A percentile compares a stretch with the other conserved stretches of the same genome.
These are phyloP conservation scores for Penicillium herquei DNA, from an alignment of 495 filamentous ascomycete genomes.

Conservation along the genomic window DNA sequence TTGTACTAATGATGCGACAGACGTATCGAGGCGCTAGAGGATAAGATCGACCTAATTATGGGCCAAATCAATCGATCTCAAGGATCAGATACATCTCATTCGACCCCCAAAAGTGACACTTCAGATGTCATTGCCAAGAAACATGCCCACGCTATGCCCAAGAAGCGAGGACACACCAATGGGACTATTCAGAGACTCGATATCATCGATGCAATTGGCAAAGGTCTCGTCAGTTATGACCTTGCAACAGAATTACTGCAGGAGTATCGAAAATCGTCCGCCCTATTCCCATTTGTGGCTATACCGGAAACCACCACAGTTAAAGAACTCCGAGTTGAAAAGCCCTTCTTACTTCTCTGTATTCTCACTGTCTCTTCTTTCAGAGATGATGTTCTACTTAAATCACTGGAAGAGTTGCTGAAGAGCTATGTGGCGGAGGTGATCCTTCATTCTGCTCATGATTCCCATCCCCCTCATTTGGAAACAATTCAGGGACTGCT, in stretches of 20 bases:
- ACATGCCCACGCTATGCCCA: not conserved
- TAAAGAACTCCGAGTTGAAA: slow-evolving; percentile 15
- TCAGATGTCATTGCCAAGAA: not conserved
- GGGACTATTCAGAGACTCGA: too few relatives aligned
- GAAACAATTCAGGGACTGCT: slow-evolving; percentile 14
- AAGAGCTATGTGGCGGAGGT: slow-evolving; percentile 8
- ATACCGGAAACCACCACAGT: slow-evolving; percentile 11
- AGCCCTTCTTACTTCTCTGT: slow-evolving; percentile 17
- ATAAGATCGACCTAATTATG: slow-evolving; percentile 19
- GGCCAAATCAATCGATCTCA: slow-evolving; percentile 8
- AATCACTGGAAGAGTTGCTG: slow-evolving; percentile 15
- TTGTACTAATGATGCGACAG: slow-evolving; percentile 5
- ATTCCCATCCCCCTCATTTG: slow-evolving; percentile 1
- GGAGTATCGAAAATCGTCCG: slow-evolving; percentile 8
- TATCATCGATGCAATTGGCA: slow-evolving; percentile 15
- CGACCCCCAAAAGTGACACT: not conserved
- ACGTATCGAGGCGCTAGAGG: slow-evolving; percentile 16
- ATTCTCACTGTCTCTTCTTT: slow-evolving; percentile 15
- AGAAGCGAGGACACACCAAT: too few relatives aligned
- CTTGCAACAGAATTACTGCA: slow-evolving; percentile 12
- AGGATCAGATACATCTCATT: not conserved
- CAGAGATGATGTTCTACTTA: slow-evolving; percentile 7
- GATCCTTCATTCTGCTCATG: slow-evolving; percentile 1
- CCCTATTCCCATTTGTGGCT: slow-evolving; percentile 14
- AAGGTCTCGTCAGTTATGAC: slow-evolving; percentile 11